Base-by-base conservation (phyloP, 2,329 filamentous ascomycete genomes). In the Arthrinium puccinioides region DNA sequence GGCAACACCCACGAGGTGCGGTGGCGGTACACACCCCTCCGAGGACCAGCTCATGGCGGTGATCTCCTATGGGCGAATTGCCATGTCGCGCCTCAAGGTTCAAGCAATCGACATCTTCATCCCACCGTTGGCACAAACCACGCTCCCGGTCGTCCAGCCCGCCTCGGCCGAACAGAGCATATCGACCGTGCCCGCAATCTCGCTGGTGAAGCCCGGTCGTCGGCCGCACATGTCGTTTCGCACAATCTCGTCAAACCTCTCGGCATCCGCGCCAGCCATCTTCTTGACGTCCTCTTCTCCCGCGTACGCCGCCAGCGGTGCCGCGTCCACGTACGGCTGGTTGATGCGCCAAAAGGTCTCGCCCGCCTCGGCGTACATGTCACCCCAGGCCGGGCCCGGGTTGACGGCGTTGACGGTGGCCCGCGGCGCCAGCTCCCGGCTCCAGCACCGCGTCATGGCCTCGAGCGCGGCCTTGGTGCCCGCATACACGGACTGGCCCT, bases 401-500 rank as follows among this genome's bases (percentile, higher is more conserved):
- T 52, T 51, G 6, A 55, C 48, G n/a, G 44, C 45, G 33, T 55
- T 55, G 4, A 54, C 50, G 10, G 51, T 52, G 23, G 46, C 41
- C 3, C 36, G 27, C 9, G 45, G 40, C 3, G 47, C 51, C 4
- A 55, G 47, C 34, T 54, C 52, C n/a, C 44, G 43, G 14, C 46
- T 44, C 51, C 50, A 54, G 7, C 45, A 43, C 10, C 51, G 47
- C 18, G 45, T 43, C 29, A 53, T 37, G 25, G 46, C 47, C 36
- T 55, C 52, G n/a, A 48, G 40, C 1, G 52, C 50, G 6, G 50
- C 52, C 36, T 56, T 56, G n/a, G 49, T 51, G 1, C 48, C 43
- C 3, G 40, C 45, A 32, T 57, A 57, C 2, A 57, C 48, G 11
- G 47, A 44, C 34, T 51, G 47, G 0, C 27, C 39, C 9, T 47